These are phyloP conservation scores for Diospyros lotus DNA, from an alignment of 148 eudicot species.

Conservation along the genomic window DNA sequence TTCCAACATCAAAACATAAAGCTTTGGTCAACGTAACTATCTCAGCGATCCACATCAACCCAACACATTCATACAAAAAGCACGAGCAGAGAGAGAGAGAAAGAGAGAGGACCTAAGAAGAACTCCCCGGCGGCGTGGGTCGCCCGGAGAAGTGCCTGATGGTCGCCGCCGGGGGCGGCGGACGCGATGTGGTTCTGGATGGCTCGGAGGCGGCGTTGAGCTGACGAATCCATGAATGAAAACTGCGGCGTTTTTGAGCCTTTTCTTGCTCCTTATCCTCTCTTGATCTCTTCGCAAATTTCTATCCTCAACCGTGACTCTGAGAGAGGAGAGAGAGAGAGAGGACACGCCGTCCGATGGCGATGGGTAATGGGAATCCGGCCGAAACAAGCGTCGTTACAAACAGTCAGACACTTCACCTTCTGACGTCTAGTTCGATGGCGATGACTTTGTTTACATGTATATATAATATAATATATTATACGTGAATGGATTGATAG, in stretches of 20 bases:
- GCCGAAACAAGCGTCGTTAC: constrained; percentile 15
- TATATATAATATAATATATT: no score
- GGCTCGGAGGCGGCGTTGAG: constrained; percentile 53
- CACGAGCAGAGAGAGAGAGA: constrained; percentile 1
- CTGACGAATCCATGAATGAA: constrained; percentile 41
- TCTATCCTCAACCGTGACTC: background rate
- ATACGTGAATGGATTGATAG: no score
- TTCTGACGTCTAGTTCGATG: no score
- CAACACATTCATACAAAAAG: background rate
- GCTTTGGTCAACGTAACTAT: no score
- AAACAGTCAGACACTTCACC: no score
- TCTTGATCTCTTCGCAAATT: background rate
- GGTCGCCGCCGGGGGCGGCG: constrained; percentile 12
- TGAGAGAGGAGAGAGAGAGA: background rate
- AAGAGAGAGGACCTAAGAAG: constrained; percentile 31
- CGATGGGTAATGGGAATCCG: constrained; percentile 2
- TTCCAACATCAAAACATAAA: no score
- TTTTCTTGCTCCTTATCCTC: background rate
- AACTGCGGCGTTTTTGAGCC: no score
- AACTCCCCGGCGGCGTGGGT: constrained; percentile 62
- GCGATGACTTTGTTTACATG: no score
- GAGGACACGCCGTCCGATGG: constrained; percentile 16
- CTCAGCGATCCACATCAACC: no score
- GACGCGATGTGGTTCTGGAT: constrained; percentile 42
- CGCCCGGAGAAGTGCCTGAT: constrained; percentile 17